Base-by-base conservation (phyloP, 805 yeast species). In the Yamadazyma olivae region DNA sequence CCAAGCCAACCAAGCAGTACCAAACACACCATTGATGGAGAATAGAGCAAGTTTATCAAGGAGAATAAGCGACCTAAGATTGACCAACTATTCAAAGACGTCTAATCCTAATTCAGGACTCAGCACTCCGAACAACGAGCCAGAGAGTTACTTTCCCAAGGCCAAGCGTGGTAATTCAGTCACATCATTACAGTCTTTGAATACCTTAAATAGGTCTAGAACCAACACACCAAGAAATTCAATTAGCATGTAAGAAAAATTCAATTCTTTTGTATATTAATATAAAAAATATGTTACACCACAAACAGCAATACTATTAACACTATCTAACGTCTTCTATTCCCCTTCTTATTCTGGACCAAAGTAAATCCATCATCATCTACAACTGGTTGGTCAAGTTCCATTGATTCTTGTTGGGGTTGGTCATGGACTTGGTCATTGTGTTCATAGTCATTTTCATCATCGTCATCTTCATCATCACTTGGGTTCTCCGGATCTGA, bases 331-430 rank as follows among this genome's bases (percentile, higher is more conserved):
- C 39, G 34, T 32, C 43, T 39, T 29, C 46, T 36, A 57, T 74
- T 72, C 57, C 73, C 71, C 6, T 50, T 80, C 52, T 77, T 80
- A 53, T 76, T 81, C 50, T 81, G 88, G 3, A 91, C 97, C 42
- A 88, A 61, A 49, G 89, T 93, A 53, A 91, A 91, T 1, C 98
- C 99, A 54, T 91, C 98, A 22, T 91, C 98, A 54, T 91, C 98
- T 6, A 91, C 72, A 7, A 83, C 55, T 2, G 95, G 95, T 8
- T 72, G 84, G 14, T 60, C 60, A 30, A 59, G 48, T 12, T 62
- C 64, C 67, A 64, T 61, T 20, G 51, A 57, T 28, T 47, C 69
- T 1, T 20, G 44, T 3, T 46, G 50, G 2, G 21, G 43, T 3
- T 46, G 50, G 32, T 49, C 69, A 2, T 47, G 53, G 1, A 43